Evolutionary conservation across 805 yeast species (phyloP).

Genomic region (Barnettozyma californica): DNA sequence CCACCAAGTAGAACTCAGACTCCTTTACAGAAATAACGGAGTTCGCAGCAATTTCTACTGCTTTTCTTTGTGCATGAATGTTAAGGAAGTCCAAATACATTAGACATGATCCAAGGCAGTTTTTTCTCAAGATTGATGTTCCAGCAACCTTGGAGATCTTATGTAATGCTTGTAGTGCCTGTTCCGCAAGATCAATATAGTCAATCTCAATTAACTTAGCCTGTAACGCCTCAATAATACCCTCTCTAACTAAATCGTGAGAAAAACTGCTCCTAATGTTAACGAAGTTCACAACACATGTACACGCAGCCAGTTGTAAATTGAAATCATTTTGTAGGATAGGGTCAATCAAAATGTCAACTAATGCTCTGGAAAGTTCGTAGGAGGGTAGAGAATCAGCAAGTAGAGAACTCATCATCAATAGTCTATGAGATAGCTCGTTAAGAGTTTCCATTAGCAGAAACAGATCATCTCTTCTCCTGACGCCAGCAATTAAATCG

Average conservation of each 20-base stretch:
- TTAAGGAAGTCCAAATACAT: conserved; percentile 84
- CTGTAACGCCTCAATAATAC: conserved; percentile 62
- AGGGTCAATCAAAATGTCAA: conserved; percentile 54
- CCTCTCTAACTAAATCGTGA: conserved; percentile 54
- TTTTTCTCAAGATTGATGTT: conserved; percentile 46
- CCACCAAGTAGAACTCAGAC: conserved; percentile 41
- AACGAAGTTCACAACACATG: conserved; percentile 75
- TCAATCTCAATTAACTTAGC: conserved; percentile 65
- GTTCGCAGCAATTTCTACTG: conserved; percentile 66
- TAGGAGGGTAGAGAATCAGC: conserved; percentile 66
- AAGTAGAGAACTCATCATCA: conserved; percentile 62
- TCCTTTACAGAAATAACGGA: conserved; percentile 47
- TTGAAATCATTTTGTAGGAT: conserved; percentile 61
- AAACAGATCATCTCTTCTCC: conserved; percentile 46
- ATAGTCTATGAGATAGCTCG: conserved; percentile 55
- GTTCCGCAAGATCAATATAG: conserved; percentile 89
- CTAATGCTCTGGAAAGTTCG: conserved; percentile 48
- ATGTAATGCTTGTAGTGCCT: conserved; percentile 72
- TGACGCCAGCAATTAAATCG: conserved; percentile 19
- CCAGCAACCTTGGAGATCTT: conserved; percentile 53
- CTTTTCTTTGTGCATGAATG: conserved; percentile 80
- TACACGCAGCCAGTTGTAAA: conserved; percentile 74
- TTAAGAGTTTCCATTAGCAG: conserved; percentile 57
- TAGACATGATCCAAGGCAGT: conserved; percentile 61
- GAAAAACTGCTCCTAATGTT: conserved; percentile 68